phyloP scores from a whole-genome alignment of 305 asterid genomes.

The Andrographis paniculata region DNA sequence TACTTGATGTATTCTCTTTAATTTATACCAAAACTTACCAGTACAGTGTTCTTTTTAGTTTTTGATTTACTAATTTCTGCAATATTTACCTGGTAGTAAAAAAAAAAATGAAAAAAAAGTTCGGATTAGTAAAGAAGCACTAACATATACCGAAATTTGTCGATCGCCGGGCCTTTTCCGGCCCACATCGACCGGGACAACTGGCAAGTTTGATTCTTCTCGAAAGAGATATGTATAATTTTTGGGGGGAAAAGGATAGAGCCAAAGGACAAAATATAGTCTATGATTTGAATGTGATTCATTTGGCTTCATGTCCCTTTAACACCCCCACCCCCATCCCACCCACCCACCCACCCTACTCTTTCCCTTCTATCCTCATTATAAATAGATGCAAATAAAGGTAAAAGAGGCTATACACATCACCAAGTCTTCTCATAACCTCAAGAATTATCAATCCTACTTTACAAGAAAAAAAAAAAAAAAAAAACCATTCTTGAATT shows the following conservation, averaged over 20 bases:
- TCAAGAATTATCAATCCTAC: neutral
- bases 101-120: too few relatives aligned
- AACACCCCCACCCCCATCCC: neutral
- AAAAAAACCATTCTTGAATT: neutral
- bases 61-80: too few relatives aligned
- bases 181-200: conserved; percentile 29
- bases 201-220: conserved; percentile 52
- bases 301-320: conserved; percentile 26
- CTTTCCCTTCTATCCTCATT: neutral
- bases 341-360: neutral
- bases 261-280: conserved; percentile 51
- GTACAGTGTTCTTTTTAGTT: too few relatives aligned
- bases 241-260: conserved; percentile 31
- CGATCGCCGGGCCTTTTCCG: conserved; percentile 2
- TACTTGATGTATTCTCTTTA: too few relatives aligned
- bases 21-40: too few relatives aligned
- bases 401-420: neutral
- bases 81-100: too few relatives aligned
- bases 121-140: too few relatives aligned
- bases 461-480: neutral
- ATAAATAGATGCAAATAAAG: conserved; percentile 18
- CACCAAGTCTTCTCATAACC: conserved; percentile 3
- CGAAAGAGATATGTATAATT: conserved; percentile 26
- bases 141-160: neutral
- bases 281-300: conserved; percentile 42